Evolutionary conservation across 805 yeast species (phyloP).

Genomic region (Zygosaccharomyces rouxii): DNA sequence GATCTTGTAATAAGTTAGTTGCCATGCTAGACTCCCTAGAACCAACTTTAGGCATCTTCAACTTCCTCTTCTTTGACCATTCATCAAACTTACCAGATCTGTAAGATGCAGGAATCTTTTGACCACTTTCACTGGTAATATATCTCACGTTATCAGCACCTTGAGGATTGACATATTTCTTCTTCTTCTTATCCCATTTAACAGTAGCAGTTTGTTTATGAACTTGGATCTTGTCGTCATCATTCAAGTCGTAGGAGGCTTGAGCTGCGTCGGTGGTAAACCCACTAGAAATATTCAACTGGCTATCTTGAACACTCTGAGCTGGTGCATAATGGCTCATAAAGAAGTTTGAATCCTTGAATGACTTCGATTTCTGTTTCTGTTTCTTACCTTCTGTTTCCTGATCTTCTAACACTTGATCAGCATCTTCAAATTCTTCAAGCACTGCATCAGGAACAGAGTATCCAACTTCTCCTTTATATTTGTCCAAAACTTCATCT

Average conservation of each 20-base stretch:
- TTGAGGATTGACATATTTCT: constrained; percentile 76
- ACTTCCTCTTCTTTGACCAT: constrained; percentile 75
- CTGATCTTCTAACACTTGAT: constrained; percentile 31
- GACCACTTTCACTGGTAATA: constrained; percentile 94
- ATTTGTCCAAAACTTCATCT: constrained; percentile 62
- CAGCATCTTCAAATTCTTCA: constrained; percentile 41
- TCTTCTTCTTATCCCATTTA: constrained; percentile 91
- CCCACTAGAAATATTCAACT: constrained; percentile 48
- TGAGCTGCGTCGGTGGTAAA: constrained; percentile 80
- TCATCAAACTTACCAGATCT: constrained; percentile 87
- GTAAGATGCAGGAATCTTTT: constrained; percentile 83
- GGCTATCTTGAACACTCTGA: constrained; percentile 78
- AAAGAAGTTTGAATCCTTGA: constrained; percentile 73
- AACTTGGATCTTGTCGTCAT: constrained; percentile 65
- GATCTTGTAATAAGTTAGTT: constrained; percentile 34
- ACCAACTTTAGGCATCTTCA: constrained; percentile 52
- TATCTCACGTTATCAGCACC: constrained; percentile 73
- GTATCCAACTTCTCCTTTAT: constrained; percentile 46
- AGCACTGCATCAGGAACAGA: constrained; percentile 41
- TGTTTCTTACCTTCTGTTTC: constrained; percentile 25
- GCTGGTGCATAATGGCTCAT: constrained; percentile 88
- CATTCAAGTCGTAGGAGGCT: constrained; percentile 82
- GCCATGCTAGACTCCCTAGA: constrained; percentile 43
- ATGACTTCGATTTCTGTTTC: constrained; percentile 45
- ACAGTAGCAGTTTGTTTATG: constrained; percentile 64